Conservation (phyloP, 805 yeast genomes). For the Wickerhamiella siamensis region DNA sequence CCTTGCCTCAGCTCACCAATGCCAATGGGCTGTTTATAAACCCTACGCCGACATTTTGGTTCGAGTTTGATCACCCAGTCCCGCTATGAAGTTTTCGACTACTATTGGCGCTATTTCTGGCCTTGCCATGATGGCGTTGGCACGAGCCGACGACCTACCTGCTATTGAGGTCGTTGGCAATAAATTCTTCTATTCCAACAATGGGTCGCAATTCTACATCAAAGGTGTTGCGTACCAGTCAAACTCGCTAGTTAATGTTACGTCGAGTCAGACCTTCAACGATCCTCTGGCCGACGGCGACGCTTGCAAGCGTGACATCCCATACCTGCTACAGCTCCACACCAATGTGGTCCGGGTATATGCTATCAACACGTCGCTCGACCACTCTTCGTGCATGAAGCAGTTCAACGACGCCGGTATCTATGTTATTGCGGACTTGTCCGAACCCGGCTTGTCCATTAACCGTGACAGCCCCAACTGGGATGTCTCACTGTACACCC, state of each 20-base stretch:
- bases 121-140: constrained; percentile 13
- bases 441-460: constrained; percentile 72
- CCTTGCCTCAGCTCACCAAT: not conserved
- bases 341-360: constrained; percentile 78
- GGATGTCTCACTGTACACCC: constrained; percentile 53
- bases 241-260: constrained; percentile 32
- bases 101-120: constrained; percentile 13
- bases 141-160: constrained; percentile 27
- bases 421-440: constrained; percentile 78
- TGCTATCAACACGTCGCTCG: constrained; percentile 55
- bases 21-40: not conserved
- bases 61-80: too few species aligned
- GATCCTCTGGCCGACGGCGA: constrained; percentile 68
- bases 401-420: constrained; percentile 72
- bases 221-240: constrained; percentile 84
- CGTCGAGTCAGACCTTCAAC: constrained; percentile 32
- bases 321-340: constrained; percentile 51
- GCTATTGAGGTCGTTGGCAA: constrained; percentile 51
- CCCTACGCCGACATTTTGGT: too few species aligned
- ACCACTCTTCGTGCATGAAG: constrained; percentile 69
- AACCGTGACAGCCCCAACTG: constrained; percentile 65
- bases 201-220: constrained; percentile 73
- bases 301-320: constrained; percentile 69
- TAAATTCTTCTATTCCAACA: constrained; percentile 58
- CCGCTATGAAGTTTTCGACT: constrained; percentile 18